Percentiles rank a stretch among this genome's conserved stretches.
Evolutionary conservation across 2,329 filamentous ascomycete species (phyloP).

Genomic region (Magnaporthales sp.): DNA sequence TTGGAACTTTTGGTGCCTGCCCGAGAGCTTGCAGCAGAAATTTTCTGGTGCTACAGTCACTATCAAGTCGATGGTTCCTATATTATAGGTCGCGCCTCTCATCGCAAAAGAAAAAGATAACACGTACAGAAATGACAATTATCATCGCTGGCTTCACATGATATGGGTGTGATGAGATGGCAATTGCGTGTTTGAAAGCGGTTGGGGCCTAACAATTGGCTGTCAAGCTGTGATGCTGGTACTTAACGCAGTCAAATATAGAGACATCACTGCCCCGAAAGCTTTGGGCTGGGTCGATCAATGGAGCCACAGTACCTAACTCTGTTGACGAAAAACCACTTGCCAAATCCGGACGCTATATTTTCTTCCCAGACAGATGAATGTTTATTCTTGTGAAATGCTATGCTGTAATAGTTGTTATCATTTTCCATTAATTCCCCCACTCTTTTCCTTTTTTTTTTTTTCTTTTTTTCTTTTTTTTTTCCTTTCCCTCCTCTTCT

Average conservation of each 20-base stretch:
- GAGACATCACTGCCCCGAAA: background rate
- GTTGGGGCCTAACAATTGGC: background rate
- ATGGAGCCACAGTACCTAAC: background rate
- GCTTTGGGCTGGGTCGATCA: background rate
- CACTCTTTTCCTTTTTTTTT: background rate
- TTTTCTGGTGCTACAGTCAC: background rate
- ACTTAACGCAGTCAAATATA: background rate
- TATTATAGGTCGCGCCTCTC: background rate
- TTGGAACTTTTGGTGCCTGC: background rate
- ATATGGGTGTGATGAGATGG: background rate
- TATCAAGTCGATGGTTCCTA: background rate
- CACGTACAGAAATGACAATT: background rate
- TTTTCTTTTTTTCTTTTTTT: background rate
- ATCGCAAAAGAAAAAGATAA: background rate
- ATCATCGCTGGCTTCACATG: too few species aligned
- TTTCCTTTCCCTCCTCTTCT: background rate
- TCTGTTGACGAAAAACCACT: background rate
- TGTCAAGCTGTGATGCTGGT: background rate
- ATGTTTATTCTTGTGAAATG: too few species aligned
- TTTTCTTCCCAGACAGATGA: background rate
- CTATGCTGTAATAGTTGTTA: background rate
- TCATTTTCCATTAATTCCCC: background rate
- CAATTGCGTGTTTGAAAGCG: background rate
- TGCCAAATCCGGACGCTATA: background rate
- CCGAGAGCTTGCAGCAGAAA: background rate